phyloP scores from a whole-genome alignment of 2,329 filamentous ascomycete species.

The Beauveria caledonica region DNA sequence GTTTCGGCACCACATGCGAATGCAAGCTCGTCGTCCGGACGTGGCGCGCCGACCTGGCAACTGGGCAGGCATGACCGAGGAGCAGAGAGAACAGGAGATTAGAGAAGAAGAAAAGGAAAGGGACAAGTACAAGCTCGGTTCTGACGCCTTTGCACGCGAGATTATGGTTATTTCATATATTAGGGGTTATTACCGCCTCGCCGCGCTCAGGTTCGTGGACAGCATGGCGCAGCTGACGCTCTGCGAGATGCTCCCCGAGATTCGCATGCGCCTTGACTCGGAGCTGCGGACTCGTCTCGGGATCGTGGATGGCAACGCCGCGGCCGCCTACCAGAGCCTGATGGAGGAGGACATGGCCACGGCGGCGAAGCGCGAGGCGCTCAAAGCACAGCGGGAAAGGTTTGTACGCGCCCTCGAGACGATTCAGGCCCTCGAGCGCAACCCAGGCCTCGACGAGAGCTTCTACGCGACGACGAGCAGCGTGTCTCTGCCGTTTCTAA shows the following conservation, averaged over 20 bases:
- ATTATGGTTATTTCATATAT: conserved; percentile 55
- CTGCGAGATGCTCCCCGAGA: conserved; percentile 39
- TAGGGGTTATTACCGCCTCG: conserved; percentile 61
- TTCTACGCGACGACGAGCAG: conserved; percentile 10
- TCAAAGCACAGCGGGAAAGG: conserved; percentile 37
- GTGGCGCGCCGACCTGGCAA: conserved; percentile 22
- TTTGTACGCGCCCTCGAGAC: conserved; percentile 38
- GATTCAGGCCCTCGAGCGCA: conserved; percentile 35
- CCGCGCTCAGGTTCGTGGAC: conserved; percentile 57
- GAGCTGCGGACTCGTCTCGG: conserved; percentile 39
- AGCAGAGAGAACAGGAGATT: conserved; percentile 38
- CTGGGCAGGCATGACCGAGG: conserved; percentile 39
- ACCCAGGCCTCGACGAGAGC: conserved; percentile 17
- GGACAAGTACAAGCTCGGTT: conserved; percentile 40
- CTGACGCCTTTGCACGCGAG: conserved; percentile 52
- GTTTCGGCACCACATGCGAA: conserved; percentile 41
- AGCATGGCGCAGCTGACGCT: conserved; percentile 38
- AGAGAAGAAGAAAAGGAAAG: conserved; percentile 32
- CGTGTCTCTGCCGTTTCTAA: background rate
- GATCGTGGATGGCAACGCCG: conserved; percentile 23
- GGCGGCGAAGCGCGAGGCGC: conserved; percentile 30
- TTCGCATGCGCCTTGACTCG: conserved; percentile 30
- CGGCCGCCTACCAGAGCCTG: conserved; percentile 29
- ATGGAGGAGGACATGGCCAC: conserved; percentile 42
- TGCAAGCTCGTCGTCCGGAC: conserved; percentile 32